phyloP scores from a whole-genome alignment of 2,329 filamentous ascomycete genomes.

The Arachnopeziza araneosa region DNA sequence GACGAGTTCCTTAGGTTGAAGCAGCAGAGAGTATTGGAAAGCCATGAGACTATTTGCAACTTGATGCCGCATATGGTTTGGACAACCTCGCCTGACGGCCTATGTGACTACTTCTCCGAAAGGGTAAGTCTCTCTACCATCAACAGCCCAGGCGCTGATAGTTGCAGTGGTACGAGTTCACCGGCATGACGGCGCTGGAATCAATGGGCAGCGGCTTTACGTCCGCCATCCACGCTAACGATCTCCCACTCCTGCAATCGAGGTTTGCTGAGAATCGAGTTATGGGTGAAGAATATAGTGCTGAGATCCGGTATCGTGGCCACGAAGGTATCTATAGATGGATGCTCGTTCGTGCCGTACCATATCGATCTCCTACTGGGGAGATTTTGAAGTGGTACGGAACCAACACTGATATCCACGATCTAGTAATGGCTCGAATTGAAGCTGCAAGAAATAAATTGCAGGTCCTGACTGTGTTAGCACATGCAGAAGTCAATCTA shows the following conservation, averaged over 20 bases:
- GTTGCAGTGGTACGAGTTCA: conserved; percentile 23
- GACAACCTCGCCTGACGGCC: conserved; percentile 15
- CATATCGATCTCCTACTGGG: conserved; percentile 9
- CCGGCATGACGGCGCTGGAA: conserved; percentile 17
- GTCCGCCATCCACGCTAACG: conserved; percentile 15
- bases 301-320: conserved; percentile 21
- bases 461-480: conserved; percentile 21
- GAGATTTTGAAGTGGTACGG: conserved; percentile 24
- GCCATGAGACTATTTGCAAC: conserved; percentile 22
- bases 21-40: conserved; percentile 11
- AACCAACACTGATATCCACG: conserved; percentile 23
- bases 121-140: conserved; percentile 10
- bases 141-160: neutral
- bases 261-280: conserved; percentile 8
- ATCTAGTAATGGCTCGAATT: conserved; percentile 20
- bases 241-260: conserved; percentile 8
- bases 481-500: conserved; percentile 22
- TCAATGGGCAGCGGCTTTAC: conserved; percentile 11
- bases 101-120: conserved; percentile 20
- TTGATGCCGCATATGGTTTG: conserved; percentile 23
- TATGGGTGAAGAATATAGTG: conserved; percentile 7
- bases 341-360: conserved; percentile 21
- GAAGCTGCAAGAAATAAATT: conserved; percentile 20
- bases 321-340: conserved; percentile 22
- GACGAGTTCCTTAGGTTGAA: conserved; percentile 9